A percentile compares a stretch with the other conserved stretches of the same genome.
Evolutionary conservation across 495 filamentous ascomycete genomes (phyloP).

Genomic region (Letharia columbiana): DNA sequence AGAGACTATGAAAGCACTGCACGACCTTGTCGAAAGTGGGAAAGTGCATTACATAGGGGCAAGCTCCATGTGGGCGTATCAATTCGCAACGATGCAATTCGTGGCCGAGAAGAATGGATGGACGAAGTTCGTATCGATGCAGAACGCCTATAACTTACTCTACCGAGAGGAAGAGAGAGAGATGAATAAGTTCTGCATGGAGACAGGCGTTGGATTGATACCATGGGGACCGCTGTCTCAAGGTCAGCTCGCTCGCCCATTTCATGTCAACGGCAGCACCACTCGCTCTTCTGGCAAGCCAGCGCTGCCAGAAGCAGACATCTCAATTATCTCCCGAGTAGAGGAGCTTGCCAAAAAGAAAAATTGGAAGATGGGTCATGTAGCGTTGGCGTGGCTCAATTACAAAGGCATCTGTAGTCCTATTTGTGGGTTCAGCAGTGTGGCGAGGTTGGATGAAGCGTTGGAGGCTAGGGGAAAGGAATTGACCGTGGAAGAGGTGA

Average conservation of each 20-base stretch:
- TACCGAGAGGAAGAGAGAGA: constrained; percentile 73
- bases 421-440: constrained; percentile 55
- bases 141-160: constrained; percentile 63
- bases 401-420: constrained; percentile 46
- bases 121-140: constrained; percentile 71
- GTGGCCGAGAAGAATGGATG: constrained; percentile 54
- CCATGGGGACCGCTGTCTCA: constrained; percentile 52
- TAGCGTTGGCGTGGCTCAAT: constrained; percentile 51
- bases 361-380: constrained; percentile 45
- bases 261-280: constrained; percentile 15
- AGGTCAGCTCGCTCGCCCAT: constrained; percentile 44
- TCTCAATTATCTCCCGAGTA: constrained; percentile 45
- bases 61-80: constrained; percentile 56
- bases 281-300: constrained; percentile 15
- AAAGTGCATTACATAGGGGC: constrained; percentile 65
- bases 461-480: constrained; percentile 41
- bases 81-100: constrained; percentile 58
- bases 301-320: constrained; percentile 26
- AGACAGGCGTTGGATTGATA: constrained; percentile 57
- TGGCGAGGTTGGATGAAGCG: constrained; percentile 52
- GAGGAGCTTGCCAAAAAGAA: constrained; percentile 48
- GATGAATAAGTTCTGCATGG: constrained; percentile 41
- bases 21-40: constrained; percentile 56
- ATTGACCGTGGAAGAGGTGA: constrained; percentile 52
- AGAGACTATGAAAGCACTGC: constrained; percentile 66